Evolutionary conservation across 2,329 filamentous ascomycete genomes (phyloP).

Genomic region (Calonectria pseudoturangicola): DNA sequence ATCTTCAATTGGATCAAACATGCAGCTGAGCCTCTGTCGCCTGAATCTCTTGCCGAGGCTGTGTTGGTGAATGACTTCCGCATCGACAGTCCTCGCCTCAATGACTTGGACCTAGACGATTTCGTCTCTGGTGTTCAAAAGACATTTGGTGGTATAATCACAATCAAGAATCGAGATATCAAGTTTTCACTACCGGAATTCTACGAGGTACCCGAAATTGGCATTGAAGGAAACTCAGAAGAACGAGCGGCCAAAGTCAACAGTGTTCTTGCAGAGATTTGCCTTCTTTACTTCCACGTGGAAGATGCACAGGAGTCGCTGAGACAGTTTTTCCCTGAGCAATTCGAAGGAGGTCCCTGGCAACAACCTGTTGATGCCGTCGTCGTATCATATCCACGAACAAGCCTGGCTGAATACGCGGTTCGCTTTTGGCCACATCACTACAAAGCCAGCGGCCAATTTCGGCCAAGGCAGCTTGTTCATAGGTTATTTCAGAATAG

Average conservation of each 20-base stretch:
- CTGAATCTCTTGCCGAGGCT: neutral
- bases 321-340: neutral
- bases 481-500: neutral
- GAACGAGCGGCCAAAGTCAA: neutral
- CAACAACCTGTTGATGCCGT: neutral
- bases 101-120: neutral
- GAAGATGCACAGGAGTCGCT: neutral
- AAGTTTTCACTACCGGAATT: neutral
- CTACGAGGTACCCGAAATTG: neutral
- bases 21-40: neutral
- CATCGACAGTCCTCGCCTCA: neutral
- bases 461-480: neutral
- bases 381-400: neutral
- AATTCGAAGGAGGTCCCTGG: neutral
- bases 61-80: neutral
- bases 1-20: slow-evolving; percentile 8
- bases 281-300: neutral
- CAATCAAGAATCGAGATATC: neutral
- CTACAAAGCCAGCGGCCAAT: slow-evolving; percentile 3
- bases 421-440: neutral
- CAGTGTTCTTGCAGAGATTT: neutral
- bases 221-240: neutral
- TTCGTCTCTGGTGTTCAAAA: neutral
- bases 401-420: neutral
- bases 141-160: neutral